Percentiles rank a stretch among this genome's conserved stretches.
phyloP scores from a whole-genome alignment of 129 eudicot species.

The Silybum marianum region DNA sequence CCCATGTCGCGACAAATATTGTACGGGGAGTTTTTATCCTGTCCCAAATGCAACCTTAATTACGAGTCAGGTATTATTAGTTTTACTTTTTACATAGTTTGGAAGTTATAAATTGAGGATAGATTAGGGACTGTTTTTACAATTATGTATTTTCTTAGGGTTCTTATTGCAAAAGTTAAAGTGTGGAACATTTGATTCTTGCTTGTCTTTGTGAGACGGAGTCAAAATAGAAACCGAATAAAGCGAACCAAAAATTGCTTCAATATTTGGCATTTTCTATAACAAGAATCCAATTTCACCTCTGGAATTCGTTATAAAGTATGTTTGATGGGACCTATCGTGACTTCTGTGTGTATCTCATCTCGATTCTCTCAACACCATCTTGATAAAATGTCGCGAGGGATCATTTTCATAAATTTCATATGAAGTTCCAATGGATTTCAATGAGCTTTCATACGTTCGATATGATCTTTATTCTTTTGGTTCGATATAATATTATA shows the following conservation, averaged over 20 bases:
- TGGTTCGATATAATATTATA: no score
- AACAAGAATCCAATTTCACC: neutral
- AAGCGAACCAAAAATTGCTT: slow-evolving; percentile 10
- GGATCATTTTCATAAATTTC: neutral
- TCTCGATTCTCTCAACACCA: neutral
- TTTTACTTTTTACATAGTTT: neutral
- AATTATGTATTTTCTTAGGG: slow-evolving; percentile 12
- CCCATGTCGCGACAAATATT: no score
- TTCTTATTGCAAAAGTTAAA: neutral
- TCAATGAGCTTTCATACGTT: no score
- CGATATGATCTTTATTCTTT: no score
- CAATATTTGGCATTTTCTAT: slow-evolving; percentile 29
- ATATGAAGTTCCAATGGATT: no score
- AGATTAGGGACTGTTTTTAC: neutral
- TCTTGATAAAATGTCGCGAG: neutral
- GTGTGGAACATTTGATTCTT: slow-evolving; percentile 20
- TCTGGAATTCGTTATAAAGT: neutral
- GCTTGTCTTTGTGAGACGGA: slow-evolving; percentile 18
- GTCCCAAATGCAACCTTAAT: no score
- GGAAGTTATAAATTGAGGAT: neutral
- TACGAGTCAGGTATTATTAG: neutral
- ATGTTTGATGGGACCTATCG: neutral
- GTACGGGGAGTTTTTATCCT: no score
- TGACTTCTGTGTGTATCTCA: no score
- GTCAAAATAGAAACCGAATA: slow-evolving; percentile 37